A percentile compares a stretch with the other conserved stretches of the same genome.
Evolutionary conservation across 1,284 basidiomycete genomes (phyloP).

Genomic region (Papiliotrema nemorosa): DNA sequence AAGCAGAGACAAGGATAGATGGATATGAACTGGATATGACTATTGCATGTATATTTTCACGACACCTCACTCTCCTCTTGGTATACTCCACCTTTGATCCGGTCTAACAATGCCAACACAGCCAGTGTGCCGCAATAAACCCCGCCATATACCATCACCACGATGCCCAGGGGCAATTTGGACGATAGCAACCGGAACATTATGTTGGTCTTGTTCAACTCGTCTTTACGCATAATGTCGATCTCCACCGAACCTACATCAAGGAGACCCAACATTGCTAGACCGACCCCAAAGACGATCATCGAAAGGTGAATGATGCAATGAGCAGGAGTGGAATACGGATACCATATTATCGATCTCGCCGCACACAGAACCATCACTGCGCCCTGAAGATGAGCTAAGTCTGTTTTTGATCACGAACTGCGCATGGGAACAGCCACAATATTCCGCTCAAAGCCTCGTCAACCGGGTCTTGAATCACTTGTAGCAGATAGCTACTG

Average conservation of each 20-base stretch:
- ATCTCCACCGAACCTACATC: constrained; percentile 14
- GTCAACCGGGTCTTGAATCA: neutral
- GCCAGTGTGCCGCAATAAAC: neutral
- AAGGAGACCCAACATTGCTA: constrained; percentile 20
- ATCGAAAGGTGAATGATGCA: constrained; percentile 16
- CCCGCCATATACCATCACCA: neutral
- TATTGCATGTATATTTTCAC: no score
- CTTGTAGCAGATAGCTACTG: neutral
- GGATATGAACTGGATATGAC: neutral
- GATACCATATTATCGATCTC: constrained; percentile 26
- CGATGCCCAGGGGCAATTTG: neutral
- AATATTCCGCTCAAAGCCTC: constrained; percentile 19
- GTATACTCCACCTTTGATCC: no score
- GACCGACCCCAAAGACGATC: constrained; percentile 11
- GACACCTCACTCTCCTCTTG: no score
- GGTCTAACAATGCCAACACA: no score
- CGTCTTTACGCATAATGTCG: neutral
- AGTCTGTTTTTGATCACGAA: neutral
- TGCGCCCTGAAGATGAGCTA: neutral
- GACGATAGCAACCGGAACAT: neutral
- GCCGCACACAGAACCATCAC: constrained; percentile 18
- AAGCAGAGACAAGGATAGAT: constrained; percentile 17
- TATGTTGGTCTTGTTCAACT: neutral
- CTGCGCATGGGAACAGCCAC: constrained; percentile 34
- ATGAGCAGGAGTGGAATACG: constrained; percentile 5